Percentiles rank a stretch among this genome's conserved stretches.
phyloP scores from a whole-genome alignment of 768 basidiomycete species.

The Arthromyces matolae region DNA sequence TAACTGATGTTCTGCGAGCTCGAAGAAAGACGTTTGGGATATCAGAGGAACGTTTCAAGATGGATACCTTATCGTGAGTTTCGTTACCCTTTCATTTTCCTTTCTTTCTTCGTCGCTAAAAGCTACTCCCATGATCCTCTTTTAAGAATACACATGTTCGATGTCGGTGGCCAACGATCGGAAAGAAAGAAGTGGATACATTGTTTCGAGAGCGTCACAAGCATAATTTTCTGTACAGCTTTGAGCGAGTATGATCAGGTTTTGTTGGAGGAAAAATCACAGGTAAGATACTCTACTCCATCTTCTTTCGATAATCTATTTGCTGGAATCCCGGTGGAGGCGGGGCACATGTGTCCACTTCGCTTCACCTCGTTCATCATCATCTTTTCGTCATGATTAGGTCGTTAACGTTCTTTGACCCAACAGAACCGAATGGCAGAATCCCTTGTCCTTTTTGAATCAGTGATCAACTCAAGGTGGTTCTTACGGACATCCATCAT shows the following conservation, averaged over 20 bases:
- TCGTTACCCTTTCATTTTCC: background rate
- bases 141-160: conserved; percentile 62
- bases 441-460: conserved; percentile 82
- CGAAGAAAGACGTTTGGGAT: conserved; percentile 89
- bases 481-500: conserved; percentile 91
- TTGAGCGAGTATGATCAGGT: conserved; percentile 75
- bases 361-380: background rate
- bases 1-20: conserved; percentile 80
- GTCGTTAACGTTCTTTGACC: conserved; percentile 26
- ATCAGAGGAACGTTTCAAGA: conserved; percentile 74
- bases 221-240: conserved; percentile 71
- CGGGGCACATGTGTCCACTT: background rate
- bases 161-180: conserved; percentile 76
- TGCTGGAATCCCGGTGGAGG: background rate
- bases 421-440: conserved; percentile 89
- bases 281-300: conserved; percentile 37
- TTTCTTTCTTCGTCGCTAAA: background rate
- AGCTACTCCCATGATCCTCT: background rate
- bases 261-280: conserved; percentile 62
- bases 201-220: conserved; percentile 36
- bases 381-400: background rate
- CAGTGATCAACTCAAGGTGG: conserved; percentile 48
- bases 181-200: conserved; percentile 79
- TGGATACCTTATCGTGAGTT: conserved; percentile 60
- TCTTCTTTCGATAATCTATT: background rate